Percentiles rank a stretch among this genome's conserved stretches.
phyloP scores from a whole-genome alignment of 768 basidiomycete genomes.

The Lactarius deliciosus region DNA sequence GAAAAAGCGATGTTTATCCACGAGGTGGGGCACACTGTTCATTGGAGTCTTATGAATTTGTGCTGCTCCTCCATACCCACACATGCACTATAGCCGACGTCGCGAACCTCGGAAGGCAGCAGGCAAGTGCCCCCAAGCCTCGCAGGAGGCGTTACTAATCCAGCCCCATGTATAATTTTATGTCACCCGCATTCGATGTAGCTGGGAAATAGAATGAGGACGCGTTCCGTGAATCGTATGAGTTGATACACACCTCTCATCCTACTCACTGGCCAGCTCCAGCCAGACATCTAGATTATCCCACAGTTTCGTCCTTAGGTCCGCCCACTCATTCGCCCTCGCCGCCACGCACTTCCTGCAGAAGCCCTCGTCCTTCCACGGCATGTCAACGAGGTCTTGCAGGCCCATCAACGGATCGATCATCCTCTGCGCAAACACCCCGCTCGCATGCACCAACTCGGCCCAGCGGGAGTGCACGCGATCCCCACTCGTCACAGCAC shows the following conservation, averaged over 20 bases:
- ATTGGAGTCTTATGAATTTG: neutral
- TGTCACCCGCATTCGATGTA: neutral
- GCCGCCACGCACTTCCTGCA: conserved; percentile 39
- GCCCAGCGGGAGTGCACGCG: conserved; percentile 27
- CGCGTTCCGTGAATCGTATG: neutral
- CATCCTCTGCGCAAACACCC: conserved; percentile 35
- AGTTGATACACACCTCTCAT: neutral
- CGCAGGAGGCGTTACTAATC: neutral
- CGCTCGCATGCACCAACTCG: conserved; percentile 27
- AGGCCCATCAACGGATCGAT: conserved; percentile 41
- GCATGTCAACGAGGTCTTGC: conserved; percentile 35
- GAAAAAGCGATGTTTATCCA: neutral
- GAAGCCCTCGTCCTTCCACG: conserved; percentile 36
- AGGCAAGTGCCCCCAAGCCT: neutral
- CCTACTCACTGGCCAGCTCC: conserved; percentile 8
- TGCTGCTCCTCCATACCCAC: neutral
- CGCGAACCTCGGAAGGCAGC: neutral
- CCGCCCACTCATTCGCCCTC: conserved; percentile 35
- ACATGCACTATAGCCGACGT: neutral
- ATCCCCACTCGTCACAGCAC: conserved; percentile 24
- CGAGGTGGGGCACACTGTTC: neutral
- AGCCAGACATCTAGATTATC: conserved; percentile 26
- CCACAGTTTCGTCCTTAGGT: conserved; percentile 26
- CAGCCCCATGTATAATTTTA: neutral
- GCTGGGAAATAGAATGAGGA: conserved; percentile 3